phyloP scores from a whole-genome alignment of 2,329 filamentous ascomycete genomes.

The Fusarium euwallaceae region DNA sequence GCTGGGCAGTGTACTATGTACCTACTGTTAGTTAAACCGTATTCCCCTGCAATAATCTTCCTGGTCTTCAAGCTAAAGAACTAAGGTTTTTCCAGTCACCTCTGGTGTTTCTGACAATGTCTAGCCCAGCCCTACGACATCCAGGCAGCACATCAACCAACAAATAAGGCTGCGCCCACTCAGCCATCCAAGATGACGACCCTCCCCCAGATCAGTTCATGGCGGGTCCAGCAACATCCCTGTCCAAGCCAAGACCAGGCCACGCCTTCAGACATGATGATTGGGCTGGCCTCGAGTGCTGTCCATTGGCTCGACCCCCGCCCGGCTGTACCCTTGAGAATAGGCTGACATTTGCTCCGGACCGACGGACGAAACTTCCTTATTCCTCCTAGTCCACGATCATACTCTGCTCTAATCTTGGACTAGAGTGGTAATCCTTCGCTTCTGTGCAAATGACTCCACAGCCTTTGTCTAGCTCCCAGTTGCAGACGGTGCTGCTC shows the following conservation, averaged over 20 bases:
- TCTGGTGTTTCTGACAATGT: neutral
- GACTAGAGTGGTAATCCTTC: neutral
- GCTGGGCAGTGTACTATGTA: neutral
- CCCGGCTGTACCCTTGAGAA: neutral
- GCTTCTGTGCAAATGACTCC: neutral
- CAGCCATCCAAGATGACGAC: neutral
- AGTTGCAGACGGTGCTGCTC: neutral
- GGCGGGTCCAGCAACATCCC: neutral
- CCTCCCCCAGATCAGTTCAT: neutral
- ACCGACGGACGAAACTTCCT: neutral
- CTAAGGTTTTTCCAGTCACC: neutral
- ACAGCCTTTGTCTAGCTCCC: neutral
- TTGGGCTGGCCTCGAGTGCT: neutral
- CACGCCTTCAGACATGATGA: neutral
- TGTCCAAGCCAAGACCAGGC: neutral
- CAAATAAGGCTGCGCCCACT: slow-evolving; percentile 1
- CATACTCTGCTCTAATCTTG: neutral
- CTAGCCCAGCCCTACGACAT: neutral
- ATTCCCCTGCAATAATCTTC: neutral
- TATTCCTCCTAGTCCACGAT: neutral
- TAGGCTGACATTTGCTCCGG: neutral
- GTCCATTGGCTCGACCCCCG: neutral
- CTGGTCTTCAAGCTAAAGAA: neutral
- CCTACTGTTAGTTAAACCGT: neutral
- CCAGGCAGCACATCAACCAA: neutral